These are phyloP conservation scores for Pinguiococcus pyrenoidosus DNA, from an alignment of 108 stramenopile species.

Conservation along the genomic window DNA sequence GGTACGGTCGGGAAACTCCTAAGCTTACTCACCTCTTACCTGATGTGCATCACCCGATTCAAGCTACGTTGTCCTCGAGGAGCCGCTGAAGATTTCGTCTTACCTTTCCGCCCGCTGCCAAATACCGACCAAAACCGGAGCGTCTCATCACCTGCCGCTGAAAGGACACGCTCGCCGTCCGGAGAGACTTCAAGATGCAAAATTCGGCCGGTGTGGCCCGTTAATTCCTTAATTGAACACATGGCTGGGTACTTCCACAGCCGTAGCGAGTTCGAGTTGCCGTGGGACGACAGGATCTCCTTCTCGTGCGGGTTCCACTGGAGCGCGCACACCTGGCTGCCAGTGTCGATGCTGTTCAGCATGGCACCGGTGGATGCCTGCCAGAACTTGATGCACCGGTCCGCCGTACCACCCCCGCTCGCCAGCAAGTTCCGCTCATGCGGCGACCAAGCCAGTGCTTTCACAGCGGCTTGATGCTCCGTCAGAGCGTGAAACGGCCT, in stretches of 20 bases:
- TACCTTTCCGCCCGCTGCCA: constrained; percentile 26
- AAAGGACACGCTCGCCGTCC: constrained; percentile 69
- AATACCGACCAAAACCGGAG: constrained; percentile 93
- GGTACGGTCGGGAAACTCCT: no score
- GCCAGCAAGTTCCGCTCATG: constrained; percentile 86
- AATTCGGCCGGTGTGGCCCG: constrained; percentile 74
- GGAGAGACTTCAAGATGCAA: constrained; percentile 73
- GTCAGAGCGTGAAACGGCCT: constrained; percentile 8
- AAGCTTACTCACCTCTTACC: no score
- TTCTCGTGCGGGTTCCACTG: constrained; percentile 86
- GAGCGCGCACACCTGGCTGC: constrained; percentile 73
- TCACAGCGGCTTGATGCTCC: constrained; percentile 33
- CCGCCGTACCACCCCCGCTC: constrained; percentile 91
- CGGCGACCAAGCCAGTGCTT: constrained; percentile 97
- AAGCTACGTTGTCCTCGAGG: no score
- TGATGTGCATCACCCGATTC: no score
- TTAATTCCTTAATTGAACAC: constrained; percentile 77
- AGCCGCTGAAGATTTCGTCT: no score
- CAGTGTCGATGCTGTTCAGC: constrained; percentile 91
- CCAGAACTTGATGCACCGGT: constrained; percentile 98
- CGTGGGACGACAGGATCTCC: constrained; percentile 90
- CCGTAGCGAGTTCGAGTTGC: constrained; percentile 87
- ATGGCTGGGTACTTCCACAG: constrained; percentile 93
- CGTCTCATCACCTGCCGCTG: constrained; percentile 87
- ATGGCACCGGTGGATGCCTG: constrained; percentile 83